Base-by-base conservation (phyloP, 768 basidiomycete species). In the Xerocomus brunneocitrinus region DNA sequence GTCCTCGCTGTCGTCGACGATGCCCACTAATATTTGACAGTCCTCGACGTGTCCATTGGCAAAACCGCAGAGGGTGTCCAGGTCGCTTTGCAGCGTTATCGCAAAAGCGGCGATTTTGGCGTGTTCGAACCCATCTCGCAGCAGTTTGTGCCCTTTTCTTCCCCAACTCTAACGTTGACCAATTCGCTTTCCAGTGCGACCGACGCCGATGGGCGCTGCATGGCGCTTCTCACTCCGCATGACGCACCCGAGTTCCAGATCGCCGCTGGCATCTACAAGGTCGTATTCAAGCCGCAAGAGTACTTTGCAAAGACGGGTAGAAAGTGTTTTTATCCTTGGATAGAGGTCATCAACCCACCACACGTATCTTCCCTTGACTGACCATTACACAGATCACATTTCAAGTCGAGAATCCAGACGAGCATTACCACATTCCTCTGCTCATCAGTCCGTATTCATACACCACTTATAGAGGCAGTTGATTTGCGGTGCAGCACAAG, bases 391-490 rank as follows among this genome's bases (percentile, higher is more conserved):
- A 91, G 93, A 89, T 97, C 58, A 79, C 83, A 1, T 97, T 97
- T 69, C 74, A 75, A 24, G 79, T 94, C 47, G 73, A 77, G 42
- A 79, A 84, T 55, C 84, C 90, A 7, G 67, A 79, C 48, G 88
- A 95, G 62, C 92, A 95, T 62, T 87, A 94, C 66, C 94, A 97
- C 60, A 84, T 97, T 49, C 94, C 94, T 0, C 74, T 97, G n/a
- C 71, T 97, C 13, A 85, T 95, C 63, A 95, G 90, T 67, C 92
- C 93, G 5, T 92, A 86, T 70, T 89, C 88, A 4, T 97, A 84
- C 67, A 94, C 93, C 13, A 95, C 94, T 6, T 97, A 95, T 66
- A 77, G 91, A 57, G 94, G 94, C n/a, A 95, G 90, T 69, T 91
- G 62, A 68, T 63, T 31, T 28, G 10, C 13, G 5, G 7, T 30